Conservation (phyloP, 192 early-diverging fungal genomes). For the Backusella macrospora region DNA sequence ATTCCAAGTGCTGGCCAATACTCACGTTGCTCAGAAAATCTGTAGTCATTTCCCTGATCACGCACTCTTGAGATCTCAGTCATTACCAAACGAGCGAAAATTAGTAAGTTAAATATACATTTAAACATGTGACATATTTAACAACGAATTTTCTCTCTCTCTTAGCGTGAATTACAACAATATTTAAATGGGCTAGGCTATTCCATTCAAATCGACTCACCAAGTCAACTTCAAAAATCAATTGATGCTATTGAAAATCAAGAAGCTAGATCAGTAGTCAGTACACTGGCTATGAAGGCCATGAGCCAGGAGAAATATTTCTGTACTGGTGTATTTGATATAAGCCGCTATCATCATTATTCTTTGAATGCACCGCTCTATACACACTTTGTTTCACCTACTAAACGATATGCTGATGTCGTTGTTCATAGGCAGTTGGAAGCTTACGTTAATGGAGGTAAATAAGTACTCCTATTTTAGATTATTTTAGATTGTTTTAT, state of each 20-base stretch:
- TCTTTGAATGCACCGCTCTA: slow-evolving; percentile 90
- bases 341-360: slow-evolving; percentile 85
- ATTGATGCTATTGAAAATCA: slow-evolving; percentile 63
- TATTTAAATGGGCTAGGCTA: slow-evolving; percentile 78
- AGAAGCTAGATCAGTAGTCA: slow-evolving; percentile 63
- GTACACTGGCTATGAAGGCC: slow-evolving; percentile 81
- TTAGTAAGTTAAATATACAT: slow-evolving; percentile 24
- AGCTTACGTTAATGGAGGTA: slow-evolving; percentile 55
- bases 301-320: slow-evolving; percentile 98
- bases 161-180: slow-evolving; percentile 6
- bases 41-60: slow-evolving; percentile 88
- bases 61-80: slow-evolving; percentile 87
- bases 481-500: not conserved
- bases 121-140: not conserved
- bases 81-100: slow-evolving; percentile 63
- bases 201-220: slow-evolving; percentile 70
- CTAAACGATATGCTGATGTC: slow-evolving; percentile 94
- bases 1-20: slow-evolving; percentile 97
- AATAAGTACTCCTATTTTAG: not conserved
- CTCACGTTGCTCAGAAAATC: slow-evolving; percentile 92
- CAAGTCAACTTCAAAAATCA: slow-evolving; percentile 55
- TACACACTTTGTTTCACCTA: slow-evolving; percentile 98
- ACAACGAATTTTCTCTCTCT: not conserved
- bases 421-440: slow-evolving; percentile 92
- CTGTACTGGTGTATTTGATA: slow-evolving; percentile 84